phyloP scores from a whole-genome alignment of 257 asterid species.

The Cruciata laevipes region DNA sequence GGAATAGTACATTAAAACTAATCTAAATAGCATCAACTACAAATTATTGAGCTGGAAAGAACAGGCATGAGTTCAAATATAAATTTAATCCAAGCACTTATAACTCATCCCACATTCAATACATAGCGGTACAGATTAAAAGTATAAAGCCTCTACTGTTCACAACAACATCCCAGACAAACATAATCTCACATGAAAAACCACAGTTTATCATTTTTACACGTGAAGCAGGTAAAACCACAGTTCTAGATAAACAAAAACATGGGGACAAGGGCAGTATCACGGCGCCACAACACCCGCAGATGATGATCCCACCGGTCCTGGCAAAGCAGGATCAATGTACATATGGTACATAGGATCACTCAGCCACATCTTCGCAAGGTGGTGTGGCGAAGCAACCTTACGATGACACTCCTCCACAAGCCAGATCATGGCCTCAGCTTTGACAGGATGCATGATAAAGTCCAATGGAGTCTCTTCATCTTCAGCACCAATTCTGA shows the following conservation, averaged over 20 bases:
- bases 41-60: neutral
- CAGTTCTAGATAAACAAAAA: neutral
- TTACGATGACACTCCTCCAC: constrained; percentile 57
- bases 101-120: too few species aligned
- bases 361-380: constrained; percentile 46
- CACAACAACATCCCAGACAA: neutral
- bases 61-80: neutral
- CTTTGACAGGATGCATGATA: constrained; percentile 52
- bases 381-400: constrained; percentile 42
- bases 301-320: constrained; percentile 15
- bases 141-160: neutral
- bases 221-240: neutral
- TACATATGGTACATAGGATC: constrained; percentile 36
- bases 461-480: constrained; percentile 38
- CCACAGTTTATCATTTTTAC: neutral
- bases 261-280: neutral
- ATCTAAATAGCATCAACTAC: neutral
- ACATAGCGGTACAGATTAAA: too few species aligned
- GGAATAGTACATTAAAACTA: too few species aligned
- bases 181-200: neutral
- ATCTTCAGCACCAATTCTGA: constrained; percentile 39
- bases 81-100: too few species aligned
- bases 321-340: constrained; percentile 40
- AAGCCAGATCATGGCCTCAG: constrained; percentile 63
- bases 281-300: neutral